Evolutionary conservation across 1,284 basidiomycete species (phyloP).

Genomic region (Veloporphyrellus conicus): DNA sequence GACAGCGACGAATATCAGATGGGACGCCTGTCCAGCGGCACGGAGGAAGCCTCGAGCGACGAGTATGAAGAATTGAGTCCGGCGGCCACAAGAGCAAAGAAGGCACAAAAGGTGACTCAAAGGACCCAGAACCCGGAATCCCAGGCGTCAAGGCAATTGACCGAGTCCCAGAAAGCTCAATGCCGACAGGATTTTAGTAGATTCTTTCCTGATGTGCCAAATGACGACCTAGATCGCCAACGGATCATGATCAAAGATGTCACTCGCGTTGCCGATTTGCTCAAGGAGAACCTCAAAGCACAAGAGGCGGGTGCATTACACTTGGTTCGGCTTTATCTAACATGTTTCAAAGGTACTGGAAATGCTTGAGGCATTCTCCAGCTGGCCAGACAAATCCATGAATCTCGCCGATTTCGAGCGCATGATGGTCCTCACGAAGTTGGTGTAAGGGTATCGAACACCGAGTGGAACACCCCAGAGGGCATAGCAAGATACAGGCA

Average conservation of each 20-base stretch:
- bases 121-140: neutral
- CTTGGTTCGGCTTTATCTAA: neutral
- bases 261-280: slow-evolving; percentile 47
- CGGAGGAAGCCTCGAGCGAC: slow-evolving; percentile 26
- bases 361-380: slow-evolving; percentile 71
- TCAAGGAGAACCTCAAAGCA: slow-evolving; percentile 65
- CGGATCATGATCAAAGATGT: slow-evolving; percentile 64
- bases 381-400: slow-evolving; percentile 61
- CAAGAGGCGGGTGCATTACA: slow-evolving; percentile 53
- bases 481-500: neutral
- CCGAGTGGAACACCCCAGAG: neutral
- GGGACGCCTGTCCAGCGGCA: slow-evolving; percentile 15
- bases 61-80: slow-evolving; percentile 25
- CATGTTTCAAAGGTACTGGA: slow-evolving; percentile 54
- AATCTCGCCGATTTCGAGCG: slow-evolving; percentile 61
- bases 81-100: slow-evolving; percentile 10
- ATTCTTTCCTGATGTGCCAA: slow-evolving; percentile 56
- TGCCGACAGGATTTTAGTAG: slow-evolving; percentile 58
- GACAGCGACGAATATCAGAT: slow-evolving; percentile 31
- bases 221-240: slow-evolving; percentile 44
- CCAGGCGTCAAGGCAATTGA: slow-evolving; percentile 33
- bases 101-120: slow-evolving; percentile 4
- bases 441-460: slow-evolving; percentile 27
- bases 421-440: slow-evolving; percentile 62
- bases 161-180: slow-evolving; percentile 49